phyloP scores from a whole-genome alignment of 352 stramenopile species.

The Phytopythium vexans region DNA sequence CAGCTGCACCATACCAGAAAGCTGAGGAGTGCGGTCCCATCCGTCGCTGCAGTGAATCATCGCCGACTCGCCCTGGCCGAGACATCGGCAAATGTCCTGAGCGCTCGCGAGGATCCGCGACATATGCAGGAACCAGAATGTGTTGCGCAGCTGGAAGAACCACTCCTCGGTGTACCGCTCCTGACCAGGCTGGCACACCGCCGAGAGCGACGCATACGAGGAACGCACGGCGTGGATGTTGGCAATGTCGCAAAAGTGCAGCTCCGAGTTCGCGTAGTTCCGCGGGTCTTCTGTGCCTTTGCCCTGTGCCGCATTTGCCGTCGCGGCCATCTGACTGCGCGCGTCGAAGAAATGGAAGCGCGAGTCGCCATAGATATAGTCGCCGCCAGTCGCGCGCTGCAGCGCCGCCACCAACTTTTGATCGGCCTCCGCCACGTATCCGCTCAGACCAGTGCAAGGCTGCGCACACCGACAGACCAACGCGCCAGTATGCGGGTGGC shows the following conservation, averaged over 20 bases:
- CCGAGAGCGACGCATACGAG: constrained; percentile 75
- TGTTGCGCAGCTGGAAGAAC: constrained; percentile 90
- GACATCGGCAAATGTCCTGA: constrained; percentile 92
- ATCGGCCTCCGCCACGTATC: constrained; percentile 76
- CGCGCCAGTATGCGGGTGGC: constrained; percentile 86
- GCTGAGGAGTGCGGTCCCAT: constrained; percentile 98
- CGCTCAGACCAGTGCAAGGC: constrained; percentile 77
- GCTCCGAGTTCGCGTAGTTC: constrained; percentile 94
- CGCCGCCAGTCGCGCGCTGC: constrained; percentile 53
- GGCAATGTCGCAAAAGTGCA: constrained; percentile 98
- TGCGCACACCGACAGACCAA: constrained; percentile 87
- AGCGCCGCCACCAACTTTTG: constrained; percentile 78
- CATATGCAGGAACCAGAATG: constrained; percentile 97
- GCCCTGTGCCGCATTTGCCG: constrained; percentile 80
- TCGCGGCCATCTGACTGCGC: constrained; percentile 80
- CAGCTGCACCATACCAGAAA: constrained; percentile 94
- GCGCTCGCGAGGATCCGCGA: constrained; percentile 93
- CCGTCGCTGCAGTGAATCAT: constrained; percentile 99
- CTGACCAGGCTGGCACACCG: constrained; percentile 72
- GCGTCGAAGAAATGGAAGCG: constrained; percentile 88
- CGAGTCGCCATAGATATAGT: constrained; percentile 35
- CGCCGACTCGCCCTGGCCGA: constrained; percentile 93
- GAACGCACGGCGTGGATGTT: constrained; percentile 99
- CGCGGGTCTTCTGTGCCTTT: constrained; percentile 90
- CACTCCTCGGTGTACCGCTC: constrained; percentile 80